Percentiles rank a stretch among this genome's conserved stretches.
These are phyloP conservation scores for Kewa caespitosa DNA, from an alignment of 179 eudicot genomes.

Conservation along the genomic window DNA sequence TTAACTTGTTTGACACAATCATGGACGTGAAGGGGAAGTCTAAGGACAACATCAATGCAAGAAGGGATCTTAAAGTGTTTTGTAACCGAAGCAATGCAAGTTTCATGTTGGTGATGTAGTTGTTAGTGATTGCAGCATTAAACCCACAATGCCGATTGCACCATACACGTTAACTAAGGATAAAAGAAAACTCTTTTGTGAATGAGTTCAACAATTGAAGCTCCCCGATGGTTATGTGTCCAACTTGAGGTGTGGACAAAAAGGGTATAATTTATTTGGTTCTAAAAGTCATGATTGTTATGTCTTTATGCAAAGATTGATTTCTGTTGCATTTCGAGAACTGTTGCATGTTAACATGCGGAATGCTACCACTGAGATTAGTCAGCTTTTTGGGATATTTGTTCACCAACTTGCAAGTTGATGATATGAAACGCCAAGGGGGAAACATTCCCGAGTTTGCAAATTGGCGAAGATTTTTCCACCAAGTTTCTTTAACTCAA, in stretches of 20 bases:
- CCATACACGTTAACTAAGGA: constrained; percentile 3
- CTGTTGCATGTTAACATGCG: constrained; percentile 2
- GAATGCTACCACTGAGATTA: constrained; percentile 9
- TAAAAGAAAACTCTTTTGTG: constrained; percentile 15
- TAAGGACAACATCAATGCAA: neutral
- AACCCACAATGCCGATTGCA: neutral
- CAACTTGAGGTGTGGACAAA: constrained; percentile 8
- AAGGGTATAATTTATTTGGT: neutral
- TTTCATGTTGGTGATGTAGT: neutral
- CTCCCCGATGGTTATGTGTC: constrained; percentile 17
- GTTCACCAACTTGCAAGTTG: neutral
- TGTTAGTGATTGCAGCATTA: neutral
- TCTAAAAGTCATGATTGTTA: constrained; percentile 24
- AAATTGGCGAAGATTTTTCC: constrained; percentile 24
- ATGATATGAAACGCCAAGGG: constrained; percentile 9
- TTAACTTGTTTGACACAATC: constrained; percentile 8
- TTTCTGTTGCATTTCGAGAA: constrained; percentile 18
- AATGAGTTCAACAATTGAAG: constrained; percentile 19
- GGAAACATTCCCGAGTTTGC: constrained; percentile 8
- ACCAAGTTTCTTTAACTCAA: constrained; percentile 17
- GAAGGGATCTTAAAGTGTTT: neutral
- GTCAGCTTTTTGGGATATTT: constrained; percentile 12
- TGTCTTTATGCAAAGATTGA: constrained; percentile 19
- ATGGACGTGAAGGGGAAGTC: constrained; percentile 19
- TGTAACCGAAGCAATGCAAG: neutral